These are phyloP conservation scores for Coleophoma cylindrospora DNA, from an alignment of 2,329 filamentous ascomycete species.

Conservation along the genomic window DNA sequence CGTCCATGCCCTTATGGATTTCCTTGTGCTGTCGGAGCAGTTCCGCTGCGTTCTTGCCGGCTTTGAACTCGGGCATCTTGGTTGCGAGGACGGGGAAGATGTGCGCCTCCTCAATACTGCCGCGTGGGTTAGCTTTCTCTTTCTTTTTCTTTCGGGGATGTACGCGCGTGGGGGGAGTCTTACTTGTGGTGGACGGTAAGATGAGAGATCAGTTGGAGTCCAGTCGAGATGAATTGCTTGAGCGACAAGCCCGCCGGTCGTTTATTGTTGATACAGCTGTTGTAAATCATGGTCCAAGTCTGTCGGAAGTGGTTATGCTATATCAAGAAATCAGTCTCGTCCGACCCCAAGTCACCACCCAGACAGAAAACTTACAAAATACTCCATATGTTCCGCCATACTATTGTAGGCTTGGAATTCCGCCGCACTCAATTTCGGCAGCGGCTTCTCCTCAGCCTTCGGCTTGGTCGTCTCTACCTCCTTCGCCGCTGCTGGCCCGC, in stretches of 20 bases:
- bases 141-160: too few relatives aligned
- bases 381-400: conserved; percentile 60
- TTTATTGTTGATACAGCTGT: conserved; percentile 52
- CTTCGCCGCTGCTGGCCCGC: conserved; percentile 43
- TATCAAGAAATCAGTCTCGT: neutral
- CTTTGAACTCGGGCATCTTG: conserved; percentile 73
- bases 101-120: conserved; percentile 76
- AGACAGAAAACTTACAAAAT: conserved; percentile 41
- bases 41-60: conserved; percentile 46
- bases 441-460: conserved; percentile 10
- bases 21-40: conserved; percentile 69
- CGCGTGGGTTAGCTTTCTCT: neutral
- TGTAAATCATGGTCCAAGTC: conserved; percentile 68
- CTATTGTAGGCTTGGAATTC: conserved; percentile 58
- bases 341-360: neutral
- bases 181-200: conserved; percentile 60
- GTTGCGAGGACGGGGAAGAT: conserved; percentile 74
- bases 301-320: conserved; percentile 74
- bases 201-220: conserved; percentile 64
- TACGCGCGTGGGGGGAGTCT: neutral
- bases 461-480: conserved; percentile 18
- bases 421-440: conserved; percentile 49
- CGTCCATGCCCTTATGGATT: conserved; percentile 74
- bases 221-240: conserved; percentile 61
- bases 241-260: conserved; percentile 62